Base-by-base conservation (phyloP, 2,329 filamentous ascomycete genomes). In the Kalmusia sp. region DNA sequence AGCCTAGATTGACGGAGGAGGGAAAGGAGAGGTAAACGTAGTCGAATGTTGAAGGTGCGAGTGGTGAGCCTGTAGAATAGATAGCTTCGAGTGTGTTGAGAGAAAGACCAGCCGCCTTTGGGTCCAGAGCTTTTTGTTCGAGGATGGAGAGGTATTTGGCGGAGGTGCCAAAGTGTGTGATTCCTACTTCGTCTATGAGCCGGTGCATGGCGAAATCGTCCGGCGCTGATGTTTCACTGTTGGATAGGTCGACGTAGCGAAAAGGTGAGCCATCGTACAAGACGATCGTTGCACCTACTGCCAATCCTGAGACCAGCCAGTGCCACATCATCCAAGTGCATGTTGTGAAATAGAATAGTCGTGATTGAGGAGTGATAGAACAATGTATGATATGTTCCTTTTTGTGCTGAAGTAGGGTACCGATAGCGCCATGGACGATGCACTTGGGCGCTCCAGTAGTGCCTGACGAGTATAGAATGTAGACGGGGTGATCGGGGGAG, bases 301-400 rank as follows among this genome's bases (percentile, higher is more conserved):
- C 90, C 3, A 98, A 85, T 5, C 88, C 91, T 1, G 91, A 93
- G 17, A 97, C 84, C 34, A 93, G 87, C 93, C 93, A 98, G 73
- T 98, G 93, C 92, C 93, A 97, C 93, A 98, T 98, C 93, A 99
- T 98, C 95, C 93, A 97, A 0, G 92, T 96, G 9, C 89, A 92
- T 3, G 93, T 97, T 1, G 92, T 96, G 77, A 93, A 97, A 78
- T 97, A 97, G 74, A 97, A 90, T 68, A 97, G 82, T 17, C 88
- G 84, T 35, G 92, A 91, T 2, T 81, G 79, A 0, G 88, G 83
- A 7, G 83, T 81, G 58, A 99, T 86, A 19, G 92, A 92, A 71
- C 90, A 91, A 71, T 98, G 93, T 3, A 98, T 81, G 40, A 89
- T 83, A 70, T 96, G 93, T 72, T 98, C 95, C 72, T 99, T 99